phyloP scores from a whole-genome alignment of 192 early-diverging fungal genomes.

The Podila epicladia region DNA sequence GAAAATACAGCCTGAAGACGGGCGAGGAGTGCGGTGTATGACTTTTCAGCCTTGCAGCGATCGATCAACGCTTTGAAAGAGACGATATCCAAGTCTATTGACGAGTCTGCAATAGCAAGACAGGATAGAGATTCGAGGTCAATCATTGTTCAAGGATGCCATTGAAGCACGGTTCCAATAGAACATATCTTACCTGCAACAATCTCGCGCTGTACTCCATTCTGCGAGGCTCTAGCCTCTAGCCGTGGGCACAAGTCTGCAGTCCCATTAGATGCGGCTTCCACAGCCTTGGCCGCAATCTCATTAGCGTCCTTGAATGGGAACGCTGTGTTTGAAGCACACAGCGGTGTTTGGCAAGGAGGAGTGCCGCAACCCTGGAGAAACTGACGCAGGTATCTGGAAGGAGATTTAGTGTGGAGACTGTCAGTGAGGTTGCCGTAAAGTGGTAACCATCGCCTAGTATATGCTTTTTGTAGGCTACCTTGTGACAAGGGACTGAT shows the following conservation, averaged over 20 bases:
- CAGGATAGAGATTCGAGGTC: no score
- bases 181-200: slow-evolving; percentile 13
- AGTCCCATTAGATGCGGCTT: slow-evolving; percentile 14
- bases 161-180: no score
- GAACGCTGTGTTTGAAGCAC: slow-evolving; percentile 33
- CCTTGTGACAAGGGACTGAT: slow-evolving; percentile 31
- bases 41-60: slow-evolving; percentile 26
- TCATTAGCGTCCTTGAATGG: slow-evolving; percentile 30
- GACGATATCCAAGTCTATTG: slow-evolving; percentile 37
- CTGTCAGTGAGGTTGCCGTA: background rate
- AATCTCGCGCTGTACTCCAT: slow-evolving; percentile 22
- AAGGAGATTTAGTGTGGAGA: background rate
- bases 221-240: background rate
- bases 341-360: slow-evolving; percentile 23
- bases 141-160: no score
- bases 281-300: slow-evolving; percentile 31
- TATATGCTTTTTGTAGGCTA: background rate
- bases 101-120: slow-evolving; percentile 6
- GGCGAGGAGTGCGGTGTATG: slow-evolving; percentile 15
- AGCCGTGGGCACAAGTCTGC: slow-evolving; percentile 29
- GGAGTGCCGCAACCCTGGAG: slow-evolving; percentile 31
- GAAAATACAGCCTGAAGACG: slow-evolving; percentile 38
- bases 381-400: slow-evolving; percentile 43
- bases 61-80: slow-evolving; percentile 37
- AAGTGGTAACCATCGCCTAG: background rate